A percentile compares a stretch with the other conserved stretches of the same genome.
Conservation (phyloP, 108 stramenopile species). For the Nitzschia palea region DNA sequence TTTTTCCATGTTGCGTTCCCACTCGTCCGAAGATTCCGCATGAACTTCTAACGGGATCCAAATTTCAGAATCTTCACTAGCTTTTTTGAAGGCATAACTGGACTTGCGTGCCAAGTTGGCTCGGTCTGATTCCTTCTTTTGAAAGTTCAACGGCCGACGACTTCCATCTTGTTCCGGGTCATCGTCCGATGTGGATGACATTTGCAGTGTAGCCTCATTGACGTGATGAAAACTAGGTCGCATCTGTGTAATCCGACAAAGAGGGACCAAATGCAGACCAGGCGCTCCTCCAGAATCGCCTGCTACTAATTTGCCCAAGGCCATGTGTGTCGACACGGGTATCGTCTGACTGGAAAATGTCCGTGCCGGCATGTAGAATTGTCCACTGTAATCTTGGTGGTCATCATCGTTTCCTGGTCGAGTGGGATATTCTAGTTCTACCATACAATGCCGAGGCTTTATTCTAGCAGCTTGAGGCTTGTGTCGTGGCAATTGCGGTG, state of each 20-base stretch:
- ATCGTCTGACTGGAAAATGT: slow-evolving; percentile 72
- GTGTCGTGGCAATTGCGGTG: background rate
- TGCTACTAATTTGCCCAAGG: slow-evolving; percentile 63
- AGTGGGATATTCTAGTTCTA: slow-evolving; percentile 57
- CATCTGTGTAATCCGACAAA: slow-evolving; percentile 67
- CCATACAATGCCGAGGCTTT: slow-evolving; percentile 65
- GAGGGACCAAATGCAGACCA: slow-evolving; percentile 61
- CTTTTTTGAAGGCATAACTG: slow-evolving; percentile 78
- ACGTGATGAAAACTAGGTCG: slow-evolving; percentile 70
- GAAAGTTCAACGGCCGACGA: slow-evolving; percentile 66
- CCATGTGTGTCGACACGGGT: slow-evolving; percentile 78
- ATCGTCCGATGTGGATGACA: slow-evolving; percentile 45
- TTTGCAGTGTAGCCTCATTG: slow-evolving; percentile 47
- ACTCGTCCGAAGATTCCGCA: slow-evolving; percentile 21
- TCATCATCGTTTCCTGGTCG: slow-evolving; percentile 6
- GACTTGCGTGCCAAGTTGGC: slow-evolving; percentile 67
- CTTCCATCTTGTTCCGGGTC: slow-evolving; percentile 13
- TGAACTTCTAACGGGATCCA: slow-evolving; percentile 77
- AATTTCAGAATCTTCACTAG: slow-evolving; percentile 81
- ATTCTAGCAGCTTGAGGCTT: slow-evolving; percentile 62
- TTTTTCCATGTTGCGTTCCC: slow-evolving; percentile 29
- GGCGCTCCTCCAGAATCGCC: background rate
- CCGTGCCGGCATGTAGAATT: slow-evolving; percentile 40
- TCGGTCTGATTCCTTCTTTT: slow-evolving; percentile 86
- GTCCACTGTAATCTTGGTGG: slow-evolving; percentile 22